Conservation (phyloP, 2,329 filamentous ascomycete genomes). For the Hymenoscyphus salicellus region DNA sequence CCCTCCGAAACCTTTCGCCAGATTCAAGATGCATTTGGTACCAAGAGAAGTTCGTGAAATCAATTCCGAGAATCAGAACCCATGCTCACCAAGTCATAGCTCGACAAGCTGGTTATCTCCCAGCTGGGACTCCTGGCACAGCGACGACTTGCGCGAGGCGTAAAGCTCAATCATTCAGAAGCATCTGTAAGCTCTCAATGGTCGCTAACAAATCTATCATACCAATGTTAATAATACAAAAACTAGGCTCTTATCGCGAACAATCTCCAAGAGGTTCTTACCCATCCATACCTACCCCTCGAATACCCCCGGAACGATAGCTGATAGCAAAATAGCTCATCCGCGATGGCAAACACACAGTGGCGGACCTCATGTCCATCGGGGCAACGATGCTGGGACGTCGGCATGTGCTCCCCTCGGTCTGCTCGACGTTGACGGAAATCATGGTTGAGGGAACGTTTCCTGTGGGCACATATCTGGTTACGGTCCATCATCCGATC, state of each 20-base stretch:
- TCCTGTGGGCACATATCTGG: constrained; percentile 83
- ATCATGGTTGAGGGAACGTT: constrained; percentile 96
- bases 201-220: constrained; percentile 8
- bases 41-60: no score
- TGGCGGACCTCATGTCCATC: constrained; percentile 89
- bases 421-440: constrained; percentile 73
- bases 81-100: constrained; percentile 47
- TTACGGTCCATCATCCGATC: constrained; percentile 90
- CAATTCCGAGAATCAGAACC: no score
- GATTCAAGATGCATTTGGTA: constrained; percentile 7
- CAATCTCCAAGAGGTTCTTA: constrained; percentile 73
- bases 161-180: constrained; percentile 87
- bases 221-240: constrained; percentile 13
- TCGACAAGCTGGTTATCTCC: constrained; percentile 93
- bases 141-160: constrained; percentile 78
- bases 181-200: constrained; percentile 59
- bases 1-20: no score
- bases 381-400: constrained; percentile 91
- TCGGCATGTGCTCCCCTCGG: constrained; percentile 82
- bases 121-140: constrained; percentile 87
- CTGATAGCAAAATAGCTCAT: constrained; percentile 60
- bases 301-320: constrained; percentile 3
- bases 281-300: constrained; percentile 13
- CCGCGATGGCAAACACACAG: constrained; percentile 89
- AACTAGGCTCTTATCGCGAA: constrained; percentile 73